Conservation (phyloP, 2,329 filamentous ascomycete genomes). For the Hortaea werneckii region DNA sequence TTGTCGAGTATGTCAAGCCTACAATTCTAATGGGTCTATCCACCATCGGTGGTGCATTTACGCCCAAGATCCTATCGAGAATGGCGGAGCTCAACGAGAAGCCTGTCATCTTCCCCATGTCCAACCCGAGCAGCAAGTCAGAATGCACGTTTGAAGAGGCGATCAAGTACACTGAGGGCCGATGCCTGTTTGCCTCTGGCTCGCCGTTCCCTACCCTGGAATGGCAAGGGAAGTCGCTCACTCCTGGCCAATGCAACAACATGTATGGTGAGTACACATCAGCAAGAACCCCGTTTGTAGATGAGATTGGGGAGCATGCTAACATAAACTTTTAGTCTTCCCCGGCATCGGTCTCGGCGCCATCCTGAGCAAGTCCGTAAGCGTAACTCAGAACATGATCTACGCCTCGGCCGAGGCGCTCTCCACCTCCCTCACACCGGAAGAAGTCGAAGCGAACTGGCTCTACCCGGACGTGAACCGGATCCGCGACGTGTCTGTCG, state of each 20-base stretch:
- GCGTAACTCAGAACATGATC: slow-evolving; percentile 90
- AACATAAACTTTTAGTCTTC: slow-evolving; percentile 60
- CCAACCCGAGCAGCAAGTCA: slow-evolving; percentile 91
- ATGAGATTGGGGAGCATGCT: no score
- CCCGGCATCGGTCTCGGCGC: slow-evolving; percentile 89
- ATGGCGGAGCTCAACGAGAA: slow-evolving; percentile 54
- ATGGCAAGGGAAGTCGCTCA: slow-evolving; percentile 35
- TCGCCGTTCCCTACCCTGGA: slow-evolving; percentile 71
- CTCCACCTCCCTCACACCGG: slow-evolving; percentile 63
- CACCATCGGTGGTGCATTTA: slow-evolving; percentile 91
- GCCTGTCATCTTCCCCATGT: slow-evolving; percentile 76
- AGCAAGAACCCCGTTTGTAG: not conserved
- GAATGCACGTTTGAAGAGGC: slow-evolving; percentile 97
- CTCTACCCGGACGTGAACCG: slow-evolving; percentile 83
- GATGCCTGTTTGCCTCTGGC: slow-evolving; percentile 86
- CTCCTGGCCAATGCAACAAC: slow-evolving; percentile 60
- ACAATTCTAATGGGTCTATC: slow-evolving; percentile 91
- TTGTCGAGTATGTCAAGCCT: slow-evolving; percentile 90
- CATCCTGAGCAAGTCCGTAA: slow-evolving; percentile 78
- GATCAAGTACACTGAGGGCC: slow-evolving; percentile 80
- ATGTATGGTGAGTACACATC: slow-evolving; percentile 33
- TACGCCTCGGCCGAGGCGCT: slow-evolving; percentile 84
- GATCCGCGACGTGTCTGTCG: slow-evolving; percentile 78
- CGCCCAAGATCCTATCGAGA: slow-evolving; percentile 64
- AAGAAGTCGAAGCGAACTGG: slow-evolving; percentile 73